A percentile compares a stretch with the other conserved stretches of the same genome.
phyloP scores from a whole-genome alignment of 1,139 yeast species.

The Kluyveromyces sp. region DNA sequence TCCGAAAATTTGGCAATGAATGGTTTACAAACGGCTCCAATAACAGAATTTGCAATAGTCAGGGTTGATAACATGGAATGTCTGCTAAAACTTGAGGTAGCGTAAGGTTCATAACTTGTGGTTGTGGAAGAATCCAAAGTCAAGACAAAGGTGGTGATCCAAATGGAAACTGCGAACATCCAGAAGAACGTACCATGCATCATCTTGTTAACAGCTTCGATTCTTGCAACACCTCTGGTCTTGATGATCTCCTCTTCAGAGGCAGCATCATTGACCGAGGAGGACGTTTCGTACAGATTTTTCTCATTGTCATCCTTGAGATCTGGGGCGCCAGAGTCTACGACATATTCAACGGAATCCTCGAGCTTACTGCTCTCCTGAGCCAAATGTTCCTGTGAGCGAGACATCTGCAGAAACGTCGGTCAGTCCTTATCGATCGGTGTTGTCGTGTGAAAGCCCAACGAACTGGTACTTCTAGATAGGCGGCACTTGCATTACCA shows the following conservation, averaged over 20 bases:
- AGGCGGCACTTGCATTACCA: no score
- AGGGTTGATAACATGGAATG: constrained; percentile 60
- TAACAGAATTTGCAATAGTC: constrained; percentile 51
- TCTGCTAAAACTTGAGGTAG: constrained; percentile 46
- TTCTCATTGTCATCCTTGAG: background rate
- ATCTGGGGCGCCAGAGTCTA: background rate
- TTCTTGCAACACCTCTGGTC: constrained; percentile 32
- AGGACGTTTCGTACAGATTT: background rate
- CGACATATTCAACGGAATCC: background rate
- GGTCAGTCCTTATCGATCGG: no score
- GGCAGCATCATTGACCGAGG: background rate
- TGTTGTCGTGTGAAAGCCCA: no score
- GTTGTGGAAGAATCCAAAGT: constrained; percentile 53
- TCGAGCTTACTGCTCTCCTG: background rate
- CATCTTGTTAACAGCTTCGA: constrained; percentile 27
- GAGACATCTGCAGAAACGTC: background rate
- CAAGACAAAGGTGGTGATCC: constrained; percentile 53
- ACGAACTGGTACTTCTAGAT: no score
- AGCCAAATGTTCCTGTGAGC: background rate
- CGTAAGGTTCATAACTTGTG: constrained; percentile 42
- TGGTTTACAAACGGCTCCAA: constrained; percentile 68
- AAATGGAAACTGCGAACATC: constrained; percentile 28
- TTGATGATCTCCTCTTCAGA: constrained; percentile 11
- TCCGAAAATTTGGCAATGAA: constrained; percentile 61
- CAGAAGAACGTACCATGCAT: constrained; percentile 19